Evolutionary conservation across 768 basidiomycete genomes (phyloP), one percentile per base, ranked within the genome.

Genomic region (Rickenella mellea): DNA sequence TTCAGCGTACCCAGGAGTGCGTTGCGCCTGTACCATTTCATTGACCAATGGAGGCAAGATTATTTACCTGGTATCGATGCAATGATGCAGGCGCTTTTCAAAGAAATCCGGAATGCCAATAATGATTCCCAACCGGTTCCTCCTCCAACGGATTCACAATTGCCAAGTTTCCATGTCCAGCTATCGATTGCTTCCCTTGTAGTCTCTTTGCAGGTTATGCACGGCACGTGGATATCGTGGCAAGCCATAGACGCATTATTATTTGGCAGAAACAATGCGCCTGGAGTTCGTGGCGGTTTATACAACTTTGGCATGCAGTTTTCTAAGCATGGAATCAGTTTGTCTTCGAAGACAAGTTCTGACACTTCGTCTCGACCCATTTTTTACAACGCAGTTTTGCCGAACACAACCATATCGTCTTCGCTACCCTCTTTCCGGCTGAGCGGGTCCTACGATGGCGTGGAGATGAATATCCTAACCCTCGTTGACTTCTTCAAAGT

Each of bases 221-320:
- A 80, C 46, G 86, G 85, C 15, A 90, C 86, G 1, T 91, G 87
- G 87, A 59, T 90, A 25, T 79, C 83, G 6, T 88, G 80, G 83
- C 73, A 79, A 43, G 60, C 78, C 17, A 64, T 71, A 42, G 63
- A 77, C 39, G 69, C 65, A 0, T 58, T 75, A 6, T 59, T 58
- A 2, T 78, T 77, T 51, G 29, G 71, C 22, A 66, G 70, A 31
- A 70, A 67, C 20, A 57, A 66, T 1, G 57, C 57, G 12, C 42
- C 54, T 22, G 54, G 55, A 14, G 63, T 67, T 41, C 33, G 20
- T 14, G 22, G 15, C 22, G 30, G 43, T 17, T 42, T 36, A 17
- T 40, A 22, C 24, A 58, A 66, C 2, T 84, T 85, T 54, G 88
- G 85, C 6, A 49, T 84, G 12, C 81, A 80, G 55, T 60, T 80